Evolutionary conservation across 345 rosid genomes (phyloP).

Genomic region (Excoecaria agallocha): DNA sequence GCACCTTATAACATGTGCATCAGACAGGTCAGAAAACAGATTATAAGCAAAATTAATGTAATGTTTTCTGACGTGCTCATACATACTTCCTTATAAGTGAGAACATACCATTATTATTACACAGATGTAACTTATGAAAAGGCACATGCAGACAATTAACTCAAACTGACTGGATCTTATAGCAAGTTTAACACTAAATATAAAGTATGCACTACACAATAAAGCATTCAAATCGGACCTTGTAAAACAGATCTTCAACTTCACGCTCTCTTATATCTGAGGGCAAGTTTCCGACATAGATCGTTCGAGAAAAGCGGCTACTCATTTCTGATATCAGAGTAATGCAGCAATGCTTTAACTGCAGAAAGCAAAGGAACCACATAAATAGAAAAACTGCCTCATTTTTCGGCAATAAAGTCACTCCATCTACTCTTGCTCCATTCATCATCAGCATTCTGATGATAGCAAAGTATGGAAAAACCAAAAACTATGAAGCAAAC

Average conservation of each 20-base stretch:
- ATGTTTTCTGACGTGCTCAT: neutral
- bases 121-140: neutral
- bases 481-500: slow-evolving; percentile 66
- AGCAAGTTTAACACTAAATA: neutral
- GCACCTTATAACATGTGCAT: neutral
- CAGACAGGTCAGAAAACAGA: neutral
- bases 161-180: neutral
- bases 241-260: slow-evolving; percentile 91
- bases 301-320: slow-evolving; percentile 93
- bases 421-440: slow-evolving; percentile 30
- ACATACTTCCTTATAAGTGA: neutral
- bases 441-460: slow-evolving; percentile 36
- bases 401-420: slow-evolving; percentile 15
- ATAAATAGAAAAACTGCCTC: slow-evolving; percentile 24
- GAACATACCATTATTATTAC: neutral
- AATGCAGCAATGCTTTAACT: slow-evolving; percentile 8
- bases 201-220: neutral
- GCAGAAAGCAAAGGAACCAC: slow-evolving; percentile 29
- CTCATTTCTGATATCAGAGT: slow-evolving; percentile 54
- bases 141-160: too few species aligned
- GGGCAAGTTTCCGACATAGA: slow-evolving; percentile 97
- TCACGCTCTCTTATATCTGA: slow-evolving; percentile 79
- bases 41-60: neutral
- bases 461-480: slow-evolving; percentile 36
- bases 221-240: slow-evolving; percentile 47